Evolutionary conservation across 2,329 filamentous ascomycete species (phyloP).

Genomic region (Botrytis fragariae): DNA sequence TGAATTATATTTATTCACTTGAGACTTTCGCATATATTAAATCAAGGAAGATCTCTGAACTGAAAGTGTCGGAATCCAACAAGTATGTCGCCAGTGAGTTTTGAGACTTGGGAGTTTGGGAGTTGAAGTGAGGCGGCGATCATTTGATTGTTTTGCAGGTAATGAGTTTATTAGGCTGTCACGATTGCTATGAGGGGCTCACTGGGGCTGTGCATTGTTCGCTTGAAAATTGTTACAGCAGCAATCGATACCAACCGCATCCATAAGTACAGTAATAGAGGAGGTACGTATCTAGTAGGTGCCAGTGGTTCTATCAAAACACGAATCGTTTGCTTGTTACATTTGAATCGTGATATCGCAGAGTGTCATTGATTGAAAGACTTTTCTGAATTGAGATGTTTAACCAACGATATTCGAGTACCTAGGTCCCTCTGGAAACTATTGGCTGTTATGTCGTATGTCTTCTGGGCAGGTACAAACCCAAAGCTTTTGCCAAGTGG

Average conservation of each 20-base stretch:
- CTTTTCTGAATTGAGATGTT: background rate
- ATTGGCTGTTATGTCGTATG: background rate
- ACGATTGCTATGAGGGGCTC: background rate
- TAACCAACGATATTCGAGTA: background rate
- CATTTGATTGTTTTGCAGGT: background rate
- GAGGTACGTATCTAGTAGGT: background rate
- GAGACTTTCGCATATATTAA: background rate
- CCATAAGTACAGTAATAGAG: background rate
- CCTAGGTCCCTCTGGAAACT: background rate
- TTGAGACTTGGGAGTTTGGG: background rate
- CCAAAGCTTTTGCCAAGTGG: background rate
- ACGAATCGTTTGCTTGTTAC: background rate
- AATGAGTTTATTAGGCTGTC: background rate
- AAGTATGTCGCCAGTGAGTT: background rate
- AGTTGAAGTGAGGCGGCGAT: slow-evolving; percentile 4
- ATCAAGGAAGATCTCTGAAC: background rate
- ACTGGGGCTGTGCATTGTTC: slow-evolving; percentile 11
- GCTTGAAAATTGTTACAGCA: background rate
- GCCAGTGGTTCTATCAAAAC: background rate
- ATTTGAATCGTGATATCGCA: background rate
- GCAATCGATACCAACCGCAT: background rate
- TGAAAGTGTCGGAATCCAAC: background rate
- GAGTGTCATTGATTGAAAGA: background rate
- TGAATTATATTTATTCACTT: background rate
- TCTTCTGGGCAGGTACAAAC: background rate